phyloP scores from a whole-genome alignment of 768 basidiomycete species.

The Arthromyces matolae region DNA sequence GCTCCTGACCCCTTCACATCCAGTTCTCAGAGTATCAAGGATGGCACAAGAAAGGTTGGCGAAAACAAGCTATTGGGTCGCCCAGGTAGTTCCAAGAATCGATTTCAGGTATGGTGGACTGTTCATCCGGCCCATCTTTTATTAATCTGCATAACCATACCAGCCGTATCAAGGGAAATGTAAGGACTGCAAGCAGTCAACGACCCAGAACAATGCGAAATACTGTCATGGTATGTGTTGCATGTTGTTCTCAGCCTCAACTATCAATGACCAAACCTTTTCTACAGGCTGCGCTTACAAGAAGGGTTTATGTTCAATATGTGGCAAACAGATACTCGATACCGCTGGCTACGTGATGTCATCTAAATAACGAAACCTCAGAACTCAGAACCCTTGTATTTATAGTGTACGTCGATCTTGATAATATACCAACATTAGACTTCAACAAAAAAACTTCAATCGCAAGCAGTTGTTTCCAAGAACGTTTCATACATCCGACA shows the following conservation, averaged over 20 bases:
- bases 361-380: constrained; percentile 48
- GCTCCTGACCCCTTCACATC: constrained; percentile 85
- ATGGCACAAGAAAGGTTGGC: constrained; percentile 74
- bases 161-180: constrained; percentile 86
- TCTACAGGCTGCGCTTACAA: constrained; percentile 78
- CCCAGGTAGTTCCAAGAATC: constrained; percentile 69
- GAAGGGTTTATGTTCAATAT: constrained; percentile 84
- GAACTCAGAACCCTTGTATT: constrained; percentile 8
- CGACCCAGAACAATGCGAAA: constrained; percentile 84
- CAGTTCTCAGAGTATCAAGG: constrained; percentile 70
- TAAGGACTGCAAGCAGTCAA: constrained; percentile 81
- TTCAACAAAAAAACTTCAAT: not conserved
- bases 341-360: constrained; percentile 85
- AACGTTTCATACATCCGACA: not conserved
- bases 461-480: not conserved
- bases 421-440: too few species aligned
- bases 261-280: constrained; percentile 8
- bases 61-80: constrained; percentile 80
- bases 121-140: too few species aligned
- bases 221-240: constrained; percentile 75
- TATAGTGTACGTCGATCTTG: too few species aligned
- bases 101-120: constrained; percentile 80
- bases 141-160: constrained; percentile 21
- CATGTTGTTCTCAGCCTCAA: constrained; percentile 1
- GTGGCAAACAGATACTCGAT: constrained; percentile 83